Percentiles rank a stretch among this genome's conserved stretches.
These are phyloP conservation scores for Syzygium syzygioides DNA, from an alignment of 441 rosid species.

Conservation along the genomic window DNA sequence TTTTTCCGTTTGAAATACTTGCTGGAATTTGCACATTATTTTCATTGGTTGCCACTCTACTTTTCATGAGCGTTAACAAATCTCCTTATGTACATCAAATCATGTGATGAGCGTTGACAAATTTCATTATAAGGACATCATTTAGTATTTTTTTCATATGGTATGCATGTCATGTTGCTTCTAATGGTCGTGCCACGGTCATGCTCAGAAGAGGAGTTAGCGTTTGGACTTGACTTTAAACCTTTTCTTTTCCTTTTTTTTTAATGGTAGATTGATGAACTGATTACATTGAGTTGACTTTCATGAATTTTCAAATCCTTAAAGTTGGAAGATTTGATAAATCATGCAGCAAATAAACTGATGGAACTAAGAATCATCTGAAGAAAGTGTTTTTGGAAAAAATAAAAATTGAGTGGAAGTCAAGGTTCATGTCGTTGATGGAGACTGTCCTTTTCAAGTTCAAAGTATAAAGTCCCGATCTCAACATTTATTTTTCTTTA, in stretches of 20 bases:
- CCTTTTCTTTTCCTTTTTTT: background rate
- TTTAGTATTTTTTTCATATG: background rate
- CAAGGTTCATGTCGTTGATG: background rate
- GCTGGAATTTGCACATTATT: background rate
- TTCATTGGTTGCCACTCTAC: background rate
- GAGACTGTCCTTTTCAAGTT: background rate
- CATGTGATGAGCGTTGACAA: background rate
- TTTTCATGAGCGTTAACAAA: background rate
- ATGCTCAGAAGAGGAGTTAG: background rate
- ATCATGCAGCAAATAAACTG: background rate
- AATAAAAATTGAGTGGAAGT: background rate
- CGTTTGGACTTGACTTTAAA: background rate
- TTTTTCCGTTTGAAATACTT: background rate
- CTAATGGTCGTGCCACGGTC: background rate
- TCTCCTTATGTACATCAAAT: background rate
- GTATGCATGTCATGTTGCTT: background rate
- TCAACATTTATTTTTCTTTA: background rate
- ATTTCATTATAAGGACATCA: background rate
- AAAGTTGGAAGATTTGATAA: background rate
- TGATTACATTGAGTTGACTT: background rate
- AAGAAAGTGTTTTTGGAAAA: background rate
- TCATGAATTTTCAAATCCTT: background rate
- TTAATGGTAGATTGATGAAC: background rate
- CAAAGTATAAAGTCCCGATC: background rate
- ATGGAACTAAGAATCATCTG: background rate